Evolutionary conservation across 257 asterid species (phyloP).

Genomic region (Nicotiana noctiflora): DNA sequence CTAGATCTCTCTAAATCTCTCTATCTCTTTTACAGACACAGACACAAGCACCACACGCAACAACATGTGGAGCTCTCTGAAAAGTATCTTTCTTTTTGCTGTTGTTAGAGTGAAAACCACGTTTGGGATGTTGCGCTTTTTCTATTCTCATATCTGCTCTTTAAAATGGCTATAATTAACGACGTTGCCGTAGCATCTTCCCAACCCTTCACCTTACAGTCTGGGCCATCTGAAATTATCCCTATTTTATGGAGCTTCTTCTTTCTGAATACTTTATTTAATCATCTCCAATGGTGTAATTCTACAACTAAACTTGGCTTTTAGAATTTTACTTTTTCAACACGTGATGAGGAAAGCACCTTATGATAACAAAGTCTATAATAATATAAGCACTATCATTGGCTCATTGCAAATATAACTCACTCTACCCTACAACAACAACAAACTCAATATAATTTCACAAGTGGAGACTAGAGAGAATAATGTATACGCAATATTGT

Average conservation of each 20-base stretch:
- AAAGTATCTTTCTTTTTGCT: not conserved
- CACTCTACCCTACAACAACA: too few species aligned
- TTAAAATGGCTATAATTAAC: not conserved
- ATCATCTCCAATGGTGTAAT: not conserved
- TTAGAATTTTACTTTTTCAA: not conserved
- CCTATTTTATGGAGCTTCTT: too few species aligned
- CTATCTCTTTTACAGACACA: not conserved
- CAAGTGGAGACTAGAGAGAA: too few species aligned
- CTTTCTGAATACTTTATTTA: too few species aligned
- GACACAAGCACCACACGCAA: not conserved
- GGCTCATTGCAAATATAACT: too few species aligned
- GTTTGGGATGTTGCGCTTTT: not conserved
- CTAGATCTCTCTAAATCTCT: too few species aligned
- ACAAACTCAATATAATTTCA: too few species aligned
- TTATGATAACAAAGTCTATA: not conserved
- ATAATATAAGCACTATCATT: too few species aligned
- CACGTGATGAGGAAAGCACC: not conserved
- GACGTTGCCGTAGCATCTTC: not conserved
- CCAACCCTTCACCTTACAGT: not conserved
- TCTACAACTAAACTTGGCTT: too few species aligned
- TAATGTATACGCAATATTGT: too few species aligned
- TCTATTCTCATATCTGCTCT: too few species aligned
- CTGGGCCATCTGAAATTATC: not conserved
- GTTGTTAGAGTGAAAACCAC: not conserved
- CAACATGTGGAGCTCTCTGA: not conserved